Conservation (phyloP, 106 monocot genomes). For the Triglochin maritima region DNA sequence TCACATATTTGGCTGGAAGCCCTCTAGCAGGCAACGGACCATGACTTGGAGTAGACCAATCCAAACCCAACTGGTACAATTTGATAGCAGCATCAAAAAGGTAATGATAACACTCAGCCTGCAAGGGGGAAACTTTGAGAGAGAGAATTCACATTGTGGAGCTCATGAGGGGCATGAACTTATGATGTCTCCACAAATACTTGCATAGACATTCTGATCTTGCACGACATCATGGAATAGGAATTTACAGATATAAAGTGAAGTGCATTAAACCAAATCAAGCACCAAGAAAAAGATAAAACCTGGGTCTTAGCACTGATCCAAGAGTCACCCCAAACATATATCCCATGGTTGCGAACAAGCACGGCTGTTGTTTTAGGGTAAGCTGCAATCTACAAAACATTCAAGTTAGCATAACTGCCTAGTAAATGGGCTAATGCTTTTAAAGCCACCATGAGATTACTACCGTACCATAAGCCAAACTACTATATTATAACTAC, state of each 20-base stretch:
- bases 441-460: no score
- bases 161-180: no score
- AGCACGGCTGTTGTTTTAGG: constrained; percentile 88
- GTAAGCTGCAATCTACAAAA: constrained; percentile 69
- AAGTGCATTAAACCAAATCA: background rate
- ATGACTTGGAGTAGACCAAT: constrained; percentile 72
- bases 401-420: background rate
- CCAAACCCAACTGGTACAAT: constrained; percentile 69
- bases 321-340: constrained; percentile 96
- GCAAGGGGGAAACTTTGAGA: constrained; percentile 1
- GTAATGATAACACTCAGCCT: constrained; percentile 99
- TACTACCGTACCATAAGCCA: no score
- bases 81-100: constrained; percentile 91
- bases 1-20: constrained; percentile 9
- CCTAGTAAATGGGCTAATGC: no score
- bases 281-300: constrained; percentile 7
- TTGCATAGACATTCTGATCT: no score
- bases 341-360: constrained; percentile 93
- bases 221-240: no score
- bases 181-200: no score
- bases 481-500: no score
- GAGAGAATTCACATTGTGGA: background rate
- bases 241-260: background rate
- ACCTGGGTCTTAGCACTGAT: constrained; percentile 97
- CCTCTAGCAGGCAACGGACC: constrained; percentile 26